Percentiles rank a stretch among this genome's conserved stretches.
Evolutionary conservation across 78 protist genomes (phyloP).

Genomic region (Isochrysis galbana): DNA sequence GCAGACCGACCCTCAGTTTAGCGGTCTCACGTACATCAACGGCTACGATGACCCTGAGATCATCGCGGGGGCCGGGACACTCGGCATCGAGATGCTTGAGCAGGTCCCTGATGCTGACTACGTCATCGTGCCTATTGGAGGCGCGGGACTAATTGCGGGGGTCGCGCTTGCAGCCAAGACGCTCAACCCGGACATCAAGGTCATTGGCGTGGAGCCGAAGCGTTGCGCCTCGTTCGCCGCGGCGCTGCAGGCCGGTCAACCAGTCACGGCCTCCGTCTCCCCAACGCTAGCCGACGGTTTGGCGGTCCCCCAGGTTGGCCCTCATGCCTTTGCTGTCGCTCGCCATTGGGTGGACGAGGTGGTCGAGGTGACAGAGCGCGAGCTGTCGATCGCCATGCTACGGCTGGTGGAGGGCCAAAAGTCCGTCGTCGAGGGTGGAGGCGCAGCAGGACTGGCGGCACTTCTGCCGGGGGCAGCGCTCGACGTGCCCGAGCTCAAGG

Average conservation of each 20-base stretch:
- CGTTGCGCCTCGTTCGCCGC: constrained; percentile 41
- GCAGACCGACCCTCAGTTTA: not conserved
- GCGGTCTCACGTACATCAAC: constrained; percentile 55
- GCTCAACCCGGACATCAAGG: constrained; percentile 46
- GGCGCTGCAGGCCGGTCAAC: constrained; percentile 63
- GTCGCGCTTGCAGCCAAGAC: constrained; percentile 67
- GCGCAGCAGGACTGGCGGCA: constrained; percentile 66
- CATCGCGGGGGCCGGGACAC: constrained; percentile 76
- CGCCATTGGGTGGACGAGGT: constrained; percentile 41
- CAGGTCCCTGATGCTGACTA: constrained; percentile 71
- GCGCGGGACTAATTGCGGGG: constrained; percentile 82
- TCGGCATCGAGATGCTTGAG: constrained; percentile 73
- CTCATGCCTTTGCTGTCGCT: constrained; percentile 43
- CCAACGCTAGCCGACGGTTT: constrained; percentile 81
- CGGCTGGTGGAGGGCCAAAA: constrained; percentile 63
- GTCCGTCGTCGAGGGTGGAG: constrained; percentile 62
- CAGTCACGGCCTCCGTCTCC: not conserved
- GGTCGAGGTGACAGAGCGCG: constrained; percentile 46
- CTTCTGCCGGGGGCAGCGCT: constrained; percentile 41
- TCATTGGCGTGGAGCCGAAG: constrained; percentile 74
- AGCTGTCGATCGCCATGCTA: constrained; percentile 66
- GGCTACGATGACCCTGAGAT: constrained; percentile 69
- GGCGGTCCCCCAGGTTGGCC: constrained; percentile 63
- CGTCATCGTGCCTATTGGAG: constrained; percentile 77
- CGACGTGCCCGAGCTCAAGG: constrained; percentile 23